Evolutionary conservation across 306 rosid species (phyloP).

Genomic region (Cucurbita maxima): DNA sequence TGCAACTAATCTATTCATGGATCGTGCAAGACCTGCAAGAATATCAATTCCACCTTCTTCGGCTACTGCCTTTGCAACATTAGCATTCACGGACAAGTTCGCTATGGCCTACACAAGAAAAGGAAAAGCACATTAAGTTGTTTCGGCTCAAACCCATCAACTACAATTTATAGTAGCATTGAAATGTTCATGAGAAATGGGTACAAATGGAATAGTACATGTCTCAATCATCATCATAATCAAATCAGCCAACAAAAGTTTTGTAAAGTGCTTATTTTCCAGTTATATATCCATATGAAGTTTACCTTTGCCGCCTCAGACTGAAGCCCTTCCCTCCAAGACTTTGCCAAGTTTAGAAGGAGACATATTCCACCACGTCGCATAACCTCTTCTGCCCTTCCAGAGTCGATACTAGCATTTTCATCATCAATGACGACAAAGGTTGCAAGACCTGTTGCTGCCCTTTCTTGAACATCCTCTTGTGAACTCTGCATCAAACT

Average conservation of each 20-base stretch:
- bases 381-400: conserved; percentile 98
- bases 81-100: conserved; percentile 89
- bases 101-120: conserved; percentile 66
- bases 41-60: conserved; percentile 95
- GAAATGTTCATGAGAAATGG: background rate
- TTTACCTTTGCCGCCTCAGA: conserved; percentile 96
- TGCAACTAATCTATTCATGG: conserved; percentile 90
- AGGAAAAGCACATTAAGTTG: background rate
- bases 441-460: conserved; percentile 98
- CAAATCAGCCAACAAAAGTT: background rate
- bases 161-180: background rate
- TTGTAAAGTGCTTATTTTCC: background rate
- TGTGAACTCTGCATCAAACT: conserved; percentile 94
- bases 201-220: background rate
- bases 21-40: conserved; percentile 96
- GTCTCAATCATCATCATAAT: background rate
- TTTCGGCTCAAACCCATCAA: conserved; percentile 5
- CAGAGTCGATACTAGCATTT: conserved; percentile 81
- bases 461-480: conserved; percentile 99
- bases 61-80: conserved; percentile 97
- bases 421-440: conserved; percentile 98
- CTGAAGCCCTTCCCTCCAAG: conserved; percentile 98
- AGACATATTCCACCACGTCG: conserved; percentile 90
- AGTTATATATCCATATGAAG: background rate
- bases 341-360: conserved; percentile 79